These are phyloP conservation scores for Phytophthora sp. DNA, from an alignment of 352 stramenopile species.

Conservation along the genomic window DNA sequence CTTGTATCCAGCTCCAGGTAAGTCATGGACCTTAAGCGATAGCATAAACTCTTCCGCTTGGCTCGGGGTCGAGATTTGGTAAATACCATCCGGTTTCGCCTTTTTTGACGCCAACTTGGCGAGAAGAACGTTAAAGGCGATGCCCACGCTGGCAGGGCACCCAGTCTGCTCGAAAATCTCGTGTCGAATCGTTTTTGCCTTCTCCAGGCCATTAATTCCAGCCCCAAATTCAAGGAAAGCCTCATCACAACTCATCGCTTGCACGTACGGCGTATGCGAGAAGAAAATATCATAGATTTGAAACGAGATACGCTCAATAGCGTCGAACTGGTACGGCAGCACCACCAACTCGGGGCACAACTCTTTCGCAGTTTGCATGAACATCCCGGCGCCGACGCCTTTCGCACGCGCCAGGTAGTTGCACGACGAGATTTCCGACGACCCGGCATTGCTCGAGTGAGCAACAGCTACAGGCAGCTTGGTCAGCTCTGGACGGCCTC, in stretches of 20 bases:
- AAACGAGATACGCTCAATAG: conserved; percentile 90
- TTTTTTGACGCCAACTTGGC: conserved; percentile 93
- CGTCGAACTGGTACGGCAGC: conserved; percentile 94
- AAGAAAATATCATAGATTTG: conserved; percentile 94
- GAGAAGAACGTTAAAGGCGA: conserved; percentile 94
- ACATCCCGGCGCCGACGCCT: conserved; percentile 94
- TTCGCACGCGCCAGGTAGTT: conserved; percentile 94
- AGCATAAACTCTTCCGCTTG: conserved; percentile 71
- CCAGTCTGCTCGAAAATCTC: conserved; percentile 80
- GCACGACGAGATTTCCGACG: conserved; percentile 94
- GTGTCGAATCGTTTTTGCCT: conserved; percentile 69
- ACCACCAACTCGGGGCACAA: conserved; percentile 93
- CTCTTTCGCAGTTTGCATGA: conserved; percentile 91
- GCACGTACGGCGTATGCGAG: conserved; percentile 84
- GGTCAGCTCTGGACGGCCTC: conserved; percentile 75
- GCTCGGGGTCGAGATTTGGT: conserved; percentile 50
- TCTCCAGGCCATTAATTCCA: conserved; percentile 65
- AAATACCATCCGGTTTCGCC: conserved; percentile 93
- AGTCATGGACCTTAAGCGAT: conserved; percentile 66
- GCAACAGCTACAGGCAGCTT: conserved; percentile 91
- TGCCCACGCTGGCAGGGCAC: conserved; percentile 93
- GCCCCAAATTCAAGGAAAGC: conserved; percentile 90
- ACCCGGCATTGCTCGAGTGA: conserved; percentile 79
- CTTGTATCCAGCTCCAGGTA: conserved; percentile 83
- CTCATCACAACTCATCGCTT: conserved; percentile 97